Base-by-base conservation (phyloP, 2,329 filamentous ascomycete species). In the Allantophomopsis cytisporea region DNA sequence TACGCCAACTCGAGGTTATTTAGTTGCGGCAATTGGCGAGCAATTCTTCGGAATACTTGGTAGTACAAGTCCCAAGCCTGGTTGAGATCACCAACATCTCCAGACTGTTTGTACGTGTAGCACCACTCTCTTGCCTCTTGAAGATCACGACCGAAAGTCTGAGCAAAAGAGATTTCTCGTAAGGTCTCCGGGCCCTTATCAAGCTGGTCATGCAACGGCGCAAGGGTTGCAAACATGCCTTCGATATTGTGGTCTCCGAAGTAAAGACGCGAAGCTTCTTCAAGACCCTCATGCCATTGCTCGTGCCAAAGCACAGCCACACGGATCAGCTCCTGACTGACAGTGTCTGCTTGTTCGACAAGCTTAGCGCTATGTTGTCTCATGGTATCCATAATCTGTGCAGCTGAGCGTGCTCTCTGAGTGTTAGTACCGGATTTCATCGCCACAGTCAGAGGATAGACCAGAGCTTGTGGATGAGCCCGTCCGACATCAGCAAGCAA, bases 41-140 rank as follows among this genome's bases (percentile, higher is more conserved):
- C 83, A 55, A 99, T 96, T 56, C 93, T 84, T 44, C 88, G 79
- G 76, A 98, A 98, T 1, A 96, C 91, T 48, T 94, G 87, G 61
- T 98, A 98, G 62, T 99, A 99, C 12, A 98, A 73, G 60, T 99
- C 93, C 91, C 91, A 99, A 6, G 91, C 91, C 60, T 94, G 87
- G 55, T 96, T 98, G 35, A 98, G 74, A 57, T 99, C 93, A 36
- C 85, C 89, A 44, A 91, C 78, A 54, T 98, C 91, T 38, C 80
- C 73, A n/a, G 84, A 91, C 32, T 77, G 76, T 52, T 85, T 81
- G 61, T 94, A 98, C 39, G 93, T 84, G 45, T 84, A 80, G 58
- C 91, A 98, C 81, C 91, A 98, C 50, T 96, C 88, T 44, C 86
- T 81, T 7, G 91, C 93, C 60, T 99, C 93, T 43, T 85, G 82